phyloP scores from a whole-genome alignment of 2,329 filamentous ascomycete genomes.

The Zasmidium cellare region DNA sequence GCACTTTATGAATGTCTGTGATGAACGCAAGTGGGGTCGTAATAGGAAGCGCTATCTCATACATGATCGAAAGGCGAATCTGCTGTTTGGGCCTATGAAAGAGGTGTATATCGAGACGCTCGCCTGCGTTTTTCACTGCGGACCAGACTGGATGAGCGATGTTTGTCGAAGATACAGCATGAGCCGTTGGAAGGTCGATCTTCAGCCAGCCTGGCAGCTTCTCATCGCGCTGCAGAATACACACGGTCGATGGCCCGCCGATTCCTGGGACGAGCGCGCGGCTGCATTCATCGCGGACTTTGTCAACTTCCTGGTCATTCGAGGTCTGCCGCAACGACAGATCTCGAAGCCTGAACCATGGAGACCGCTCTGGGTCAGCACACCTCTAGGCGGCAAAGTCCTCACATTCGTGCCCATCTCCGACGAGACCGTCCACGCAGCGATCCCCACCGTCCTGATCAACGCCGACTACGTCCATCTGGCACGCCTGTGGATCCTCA shows the following conservation, averaged over 20 bases:
- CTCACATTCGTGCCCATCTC: constrained; percentile 32
- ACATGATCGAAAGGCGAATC: constrained; percentile 31
- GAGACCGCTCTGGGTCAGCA: constrained; percentile 31
- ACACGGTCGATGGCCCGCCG: constrained; percentile 29
- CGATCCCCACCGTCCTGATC: constrained; percentile 31
- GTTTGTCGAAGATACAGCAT: constrained; percentile 35
- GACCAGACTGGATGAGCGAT: constrained; percentile 40
- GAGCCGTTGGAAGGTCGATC: constrained; percentile 32
- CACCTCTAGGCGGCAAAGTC: constrained; percentile 25
- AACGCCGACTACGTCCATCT: constrained; percentile 35
- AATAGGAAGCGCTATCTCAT: constrained; percentile 35
- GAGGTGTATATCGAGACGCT: constrained; percentile 45
- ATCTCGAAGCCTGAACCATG: constrained; percentile 29
- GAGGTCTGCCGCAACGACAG: constrained; percentile 34
- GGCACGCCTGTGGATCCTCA: constrained; percentile 40
- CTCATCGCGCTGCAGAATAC: constrained; percentile 41
- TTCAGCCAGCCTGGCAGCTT: constrained; percentile 31
- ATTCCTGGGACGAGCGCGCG: constrained; percentile 29
- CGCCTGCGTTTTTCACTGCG: constrained; percentile 42
- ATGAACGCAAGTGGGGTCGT: constrained; percentile 28
- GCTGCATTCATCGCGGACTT: constrained; percentile 37
- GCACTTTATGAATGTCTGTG: constrained; percentile 37
- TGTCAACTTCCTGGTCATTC: constrained; percentile 36
- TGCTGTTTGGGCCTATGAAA: constrained; percentile 39
- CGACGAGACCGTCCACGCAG: constrained; percentile 22